Conservation (phyloP, 768 basidiomycete species). For the Scleroderma bovista region DNA sequence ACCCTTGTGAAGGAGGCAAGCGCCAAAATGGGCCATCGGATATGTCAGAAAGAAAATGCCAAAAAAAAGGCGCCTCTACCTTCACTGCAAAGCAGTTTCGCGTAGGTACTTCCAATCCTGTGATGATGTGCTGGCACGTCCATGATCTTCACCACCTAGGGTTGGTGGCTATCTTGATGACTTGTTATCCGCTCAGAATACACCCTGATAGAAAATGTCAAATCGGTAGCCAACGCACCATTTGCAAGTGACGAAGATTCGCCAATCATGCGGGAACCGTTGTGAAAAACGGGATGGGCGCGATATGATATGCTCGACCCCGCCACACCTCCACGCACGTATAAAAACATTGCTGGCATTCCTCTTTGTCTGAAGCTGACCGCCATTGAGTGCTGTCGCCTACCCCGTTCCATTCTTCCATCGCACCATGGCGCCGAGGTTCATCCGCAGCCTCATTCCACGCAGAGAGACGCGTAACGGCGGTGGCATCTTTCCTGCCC, state of each 20-base stretch:
- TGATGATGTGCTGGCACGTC: background rate
- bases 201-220: background rate
- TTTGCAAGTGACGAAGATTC: background rate
- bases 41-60: too few species aligned
- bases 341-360: background rate
- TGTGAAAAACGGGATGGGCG: background rate
- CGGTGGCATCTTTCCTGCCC: constrained; percentile 36
- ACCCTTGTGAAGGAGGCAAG: too few species aligned
- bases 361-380: background rate
- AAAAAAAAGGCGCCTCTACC: too few species aligned
- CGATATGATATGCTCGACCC: background rate
- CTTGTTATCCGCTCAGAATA: background rate
- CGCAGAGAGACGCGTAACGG: constrained; percentile 36
- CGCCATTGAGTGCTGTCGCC: background rate
- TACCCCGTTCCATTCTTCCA: background rate
- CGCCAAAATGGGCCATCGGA: too few species aligned
- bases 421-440: constrained; percentile 33
- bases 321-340: background rate
- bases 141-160: too few species aligned
- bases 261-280: background rate
- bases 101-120: background rate
- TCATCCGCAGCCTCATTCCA: constrained; percentile 46
- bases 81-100: too few species aligned
- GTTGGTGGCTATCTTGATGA: background rate
- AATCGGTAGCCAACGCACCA: background rate